Evolutionary conservation across 179 eudicot genomes (phyloP).

Genomic region (Heliamphora pulchella): DNA sequence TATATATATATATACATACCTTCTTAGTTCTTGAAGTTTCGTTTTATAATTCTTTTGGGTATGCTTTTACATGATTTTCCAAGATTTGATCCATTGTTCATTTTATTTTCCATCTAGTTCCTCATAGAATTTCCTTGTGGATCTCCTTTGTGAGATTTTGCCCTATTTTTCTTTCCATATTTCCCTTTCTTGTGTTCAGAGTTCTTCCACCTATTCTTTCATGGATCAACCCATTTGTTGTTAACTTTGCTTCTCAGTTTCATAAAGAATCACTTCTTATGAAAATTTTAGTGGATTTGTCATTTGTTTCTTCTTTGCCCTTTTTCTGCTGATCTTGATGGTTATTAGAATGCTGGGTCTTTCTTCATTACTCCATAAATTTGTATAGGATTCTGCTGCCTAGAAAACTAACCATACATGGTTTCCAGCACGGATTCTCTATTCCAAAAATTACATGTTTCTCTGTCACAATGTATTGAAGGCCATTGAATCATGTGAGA

Average conservation of each 20-base stretch:
- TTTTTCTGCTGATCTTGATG: neutral
- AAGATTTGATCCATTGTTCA: neutral
- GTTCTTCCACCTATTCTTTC: neutral
- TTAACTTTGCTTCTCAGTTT: no score
- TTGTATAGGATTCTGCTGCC: neutral
- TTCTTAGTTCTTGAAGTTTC: neutral
- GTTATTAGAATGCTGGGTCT: neutral
- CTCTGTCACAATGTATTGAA: no score
- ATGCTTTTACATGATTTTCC: neutral
- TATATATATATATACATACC: neutral
- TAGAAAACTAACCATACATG: neutral
- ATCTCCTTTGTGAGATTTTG: neutral
- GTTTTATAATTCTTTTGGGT: neutral
- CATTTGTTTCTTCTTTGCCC: neutral
- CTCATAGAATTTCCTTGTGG: neutral
- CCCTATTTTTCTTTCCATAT: no score
- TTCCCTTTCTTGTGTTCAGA: neutral
- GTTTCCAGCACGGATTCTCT: neutral
- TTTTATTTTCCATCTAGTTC: neutral
- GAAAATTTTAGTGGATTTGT: neutral
- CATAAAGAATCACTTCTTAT: neutral
- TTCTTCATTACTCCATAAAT: neutral
- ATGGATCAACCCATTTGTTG: neutral
- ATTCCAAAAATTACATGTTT: no score
- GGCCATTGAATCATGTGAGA: no score